These are phyloP conservation scores for Phyllosticta paracitricarpa DNA, from an alignment of 2,329 filamentous ascomycete species.

Conservation along the genomic window DNA sequence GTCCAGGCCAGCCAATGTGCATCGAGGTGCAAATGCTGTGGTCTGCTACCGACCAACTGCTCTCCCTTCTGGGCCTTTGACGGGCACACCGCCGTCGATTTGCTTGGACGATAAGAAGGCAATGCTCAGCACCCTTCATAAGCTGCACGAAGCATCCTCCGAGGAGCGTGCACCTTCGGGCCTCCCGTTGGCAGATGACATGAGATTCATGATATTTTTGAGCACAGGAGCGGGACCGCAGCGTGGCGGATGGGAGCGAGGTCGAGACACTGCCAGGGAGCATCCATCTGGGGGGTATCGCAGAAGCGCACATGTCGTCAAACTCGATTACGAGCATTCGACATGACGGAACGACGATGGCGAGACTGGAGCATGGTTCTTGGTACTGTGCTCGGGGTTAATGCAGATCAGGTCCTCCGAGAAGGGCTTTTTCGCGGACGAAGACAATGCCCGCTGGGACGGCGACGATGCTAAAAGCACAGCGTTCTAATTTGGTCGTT, in stretches of 20 bases:
- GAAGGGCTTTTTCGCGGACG: neutral
- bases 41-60: neutral
- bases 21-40: neutral
- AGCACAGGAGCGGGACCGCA: neutral
- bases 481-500: neutral
- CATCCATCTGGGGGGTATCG: neutral
- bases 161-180: neutral
- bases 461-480: neutral
- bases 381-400: neutral
- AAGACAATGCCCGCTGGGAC: neutral
- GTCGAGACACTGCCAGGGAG: neutral
- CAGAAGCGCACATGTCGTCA: neutral
- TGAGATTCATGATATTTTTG: constrained; percentile 2
- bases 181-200: constrained; percentile 5
- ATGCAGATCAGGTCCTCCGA: neutral
- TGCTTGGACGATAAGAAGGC: constrained; percentile 9
- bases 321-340: neutral
- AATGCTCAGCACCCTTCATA: neutral
- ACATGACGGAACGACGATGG: neutral
- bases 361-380: neutral
- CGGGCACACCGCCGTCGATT: neutral
- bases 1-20: neutral
- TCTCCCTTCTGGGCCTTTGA: neutral
- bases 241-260: neutral
- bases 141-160: neutral